Conservation (phyloP, 352 stramenopile genomes). For the Albugo candida region DNA sequence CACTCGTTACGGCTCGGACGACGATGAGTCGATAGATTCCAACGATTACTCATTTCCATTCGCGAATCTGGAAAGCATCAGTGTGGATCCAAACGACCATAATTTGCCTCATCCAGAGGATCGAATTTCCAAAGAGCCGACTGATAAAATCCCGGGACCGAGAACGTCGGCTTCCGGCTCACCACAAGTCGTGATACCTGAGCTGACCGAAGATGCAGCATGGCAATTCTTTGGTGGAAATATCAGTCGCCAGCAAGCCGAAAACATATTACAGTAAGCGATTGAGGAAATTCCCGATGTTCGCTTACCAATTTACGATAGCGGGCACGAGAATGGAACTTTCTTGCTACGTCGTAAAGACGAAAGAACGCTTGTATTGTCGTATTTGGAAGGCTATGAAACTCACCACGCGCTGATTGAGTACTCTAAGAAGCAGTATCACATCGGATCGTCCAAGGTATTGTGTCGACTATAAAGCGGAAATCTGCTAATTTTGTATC, state of each 20-base stretch:
- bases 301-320: not conserved
- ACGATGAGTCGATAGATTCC: slow-evolving; percentile 20
- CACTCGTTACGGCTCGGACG: slow-evolving; percentile 33
- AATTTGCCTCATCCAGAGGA: not conserved
- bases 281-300: not conserved
- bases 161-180: no score
- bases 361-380: slow-evolving; percentile 61
- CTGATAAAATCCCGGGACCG: no score
- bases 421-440: slow-evolving; percentile 42
- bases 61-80: slow-evolving; percentile 13
- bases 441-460: slow-evolving; percentile 64
- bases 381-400: slow-evolving; percentile 38
- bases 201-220: no score
- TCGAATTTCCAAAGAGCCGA: not conserved
- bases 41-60: slow-evolving; percentile 33
- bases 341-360: slow-evolving; percentile 71
- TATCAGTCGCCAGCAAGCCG: slow-evolving; percentile 39
- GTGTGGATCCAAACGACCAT: slow-evolving; percentile 2
- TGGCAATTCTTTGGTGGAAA: slow-evolving; percentile 70
- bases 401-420: slow-evolving; percentile 73
- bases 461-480: not conserved
- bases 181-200: no score
- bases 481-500: not conserved
- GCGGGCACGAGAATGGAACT: slow-evolving; percentile 35
- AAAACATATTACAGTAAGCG: slow-evolving; percentile 40